Evolutionary conservation across 192 early-diverging fungal species (phyloP), one percentile per base, ranked within the genome.

Genomic region (Mortierella antarctica): DNA sequence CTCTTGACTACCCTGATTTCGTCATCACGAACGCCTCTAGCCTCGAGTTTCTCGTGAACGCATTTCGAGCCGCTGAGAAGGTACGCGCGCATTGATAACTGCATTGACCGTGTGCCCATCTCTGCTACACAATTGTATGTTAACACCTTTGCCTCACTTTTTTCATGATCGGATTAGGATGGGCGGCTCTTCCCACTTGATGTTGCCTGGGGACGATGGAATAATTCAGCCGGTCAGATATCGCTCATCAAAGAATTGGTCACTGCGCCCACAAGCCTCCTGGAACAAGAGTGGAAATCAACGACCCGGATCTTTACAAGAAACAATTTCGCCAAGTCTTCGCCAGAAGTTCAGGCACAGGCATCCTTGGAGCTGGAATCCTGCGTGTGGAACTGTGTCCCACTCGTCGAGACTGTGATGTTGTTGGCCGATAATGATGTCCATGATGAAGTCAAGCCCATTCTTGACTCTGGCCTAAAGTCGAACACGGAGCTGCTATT

Each of bases 201-300:
- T n/a, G 83, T 82, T 1, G 90, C 94, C 71, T 92, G 92, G 85
- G 91, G 91, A 40, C 83, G 82, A 69, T 96, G 95, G 95, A 86
- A 83, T 20, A 92, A 95, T 71, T 65, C 84, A 10, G 88, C 85
- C 13, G 91, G 88, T 11, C 93, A 96, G 74, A 77, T 96, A 17
- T 91, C 88, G 23, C 85, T 93, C 42, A 73, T 96, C 52, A 88
- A 83, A 60, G 87, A 90, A 59, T 84, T 92, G 2, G 85, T 91
- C 20, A 78, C 85, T 49, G 81, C 85, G 14, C 81, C 91, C 4
- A 75, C 87, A 10, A 91, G 92, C 20, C 71, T 91, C 5, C 85
- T 96, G 47, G 89, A 85, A 58, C 62, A 91, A 17, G 88, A 87
- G 53, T 79, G 82, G 53, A 87, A 79, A 31, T 71, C 85, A 17